Base-by-base conservation (phyloP, 306 rosid species). In the Fragaria ananassa region DNA sequence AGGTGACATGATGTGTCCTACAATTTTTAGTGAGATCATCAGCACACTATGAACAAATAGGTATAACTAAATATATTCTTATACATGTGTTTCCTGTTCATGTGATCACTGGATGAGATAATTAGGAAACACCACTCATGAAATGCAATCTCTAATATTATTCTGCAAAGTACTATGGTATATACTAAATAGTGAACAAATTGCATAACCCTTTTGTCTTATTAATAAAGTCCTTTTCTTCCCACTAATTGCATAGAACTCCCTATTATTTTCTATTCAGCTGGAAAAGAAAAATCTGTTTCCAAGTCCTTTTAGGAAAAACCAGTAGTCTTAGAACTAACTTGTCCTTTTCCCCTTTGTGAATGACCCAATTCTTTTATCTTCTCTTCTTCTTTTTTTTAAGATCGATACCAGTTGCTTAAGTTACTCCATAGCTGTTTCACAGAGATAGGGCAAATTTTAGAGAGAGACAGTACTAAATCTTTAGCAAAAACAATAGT, bases 71-170 rank as follows among this genome's bases (percentile, higher is more conserved):
- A 53, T 62, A 31, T 49, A 51, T 21, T 39, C 61, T 64, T 4
- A 29, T 34, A 45, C 12, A 64, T 54, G 18, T 34, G 42, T 68
- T n/a, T 34, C 44, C 69, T 50, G 31, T 53, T 71, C 54, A 17
- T 64, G 23, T 70, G 50, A 51, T 25, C 77, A 49, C 61, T 46
- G 37, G 72, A 68, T 78, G 74, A 72, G 82, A 78, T 14, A 60
- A 82, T 82, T 71, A 63, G 68, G 76, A 57, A 57, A 35, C 27
- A 71, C 56, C 74, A 81, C 81, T 72, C 63, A 73, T 39, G 14
- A 31, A 50, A 70, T 68, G 7, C 41, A 34, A 39, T 45, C n/a
- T 74, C 49, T 42, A 17, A 47, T 61, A 31, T 39, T 10, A 53
- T 49, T 21, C 41, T 34, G 12, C 37, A 14, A 5, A 62, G 19